Conservation (phyloP, 257 asterid species). For the Solanum phureja region DNA sequence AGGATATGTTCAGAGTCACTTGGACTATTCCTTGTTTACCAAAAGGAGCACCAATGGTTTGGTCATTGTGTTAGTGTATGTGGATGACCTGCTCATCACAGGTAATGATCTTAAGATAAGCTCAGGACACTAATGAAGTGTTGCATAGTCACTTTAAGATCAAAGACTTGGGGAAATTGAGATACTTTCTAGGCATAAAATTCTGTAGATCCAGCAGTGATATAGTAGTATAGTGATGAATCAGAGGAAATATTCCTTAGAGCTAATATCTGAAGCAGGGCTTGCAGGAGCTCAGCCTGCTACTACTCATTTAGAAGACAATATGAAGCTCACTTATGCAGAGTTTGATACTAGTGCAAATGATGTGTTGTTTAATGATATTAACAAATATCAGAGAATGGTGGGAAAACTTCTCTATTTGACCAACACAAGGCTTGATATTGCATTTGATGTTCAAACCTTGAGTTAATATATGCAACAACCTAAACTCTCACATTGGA, state of each 20-base stretch:
- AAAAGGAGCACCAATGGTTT: background rate
- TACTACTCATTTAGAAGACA: background rate
- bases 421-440: background rate
- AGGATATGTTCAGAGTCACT: no score
- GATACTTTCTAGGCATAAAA: background rate
- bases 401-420: background rate
- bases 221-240: background rate
- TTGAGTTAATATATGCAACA: background rate
- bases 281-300: background rate
- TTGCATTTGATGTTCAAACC: background rate
- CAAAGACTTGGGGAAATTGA: background rate
- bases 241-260: background rate
- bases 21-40: no score
- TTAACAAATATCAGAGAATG: no score
- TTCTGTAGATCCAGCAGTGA: background rate
- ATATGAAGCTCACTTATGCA: no score
- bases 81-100: background rate
- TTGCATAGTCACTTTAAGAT: background rate
- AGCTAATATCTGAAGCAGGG: background rate
- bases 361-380: no score
- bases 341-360: no score
- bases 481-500: background rate
- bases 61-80: background rate
- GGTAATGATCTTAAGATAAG: background rate
- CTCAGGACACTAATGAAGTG: background rate